These are phyloP conservation scores for Backusella macrospora DNA, from an alignment of 192 early-diverging fungal genomes.

Conservation along the genomic window DNA sequence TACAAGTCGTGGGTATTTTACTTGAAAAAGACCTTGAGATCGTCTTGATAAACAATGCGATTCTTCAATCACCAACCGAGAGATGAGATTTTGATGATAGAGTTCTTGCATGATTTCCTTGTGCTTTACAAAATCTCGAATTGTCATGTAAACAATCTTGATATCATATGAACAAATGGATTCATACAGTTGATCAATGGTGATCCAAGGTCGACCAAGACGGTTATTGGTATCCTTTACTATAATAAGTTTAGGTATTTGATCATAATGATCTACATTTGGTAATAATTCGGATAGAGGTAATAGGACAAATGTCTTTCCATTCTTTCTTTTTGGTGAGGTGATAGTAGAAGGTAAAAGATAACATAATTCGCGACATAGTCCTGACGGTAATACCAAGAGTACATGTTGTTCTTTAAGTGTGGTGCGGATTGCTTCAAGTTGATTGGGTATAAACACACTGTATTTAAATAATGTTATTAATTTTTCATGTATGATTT, in stretches of 20 bases:
- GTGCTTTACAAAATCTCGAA: neutral
- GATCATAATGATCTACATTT: neutral
- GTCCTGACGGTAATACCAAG: neutral
- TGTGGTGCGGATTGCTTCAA: neutral
- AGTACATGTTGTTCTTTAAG: neutral
- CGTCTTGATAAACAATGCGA: neutral
- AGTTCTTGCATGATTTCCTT: neutral
- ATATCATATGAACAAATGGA: neutral
- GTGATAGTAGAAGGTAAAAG: neutral
- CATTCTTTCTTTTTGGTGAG: neutral
- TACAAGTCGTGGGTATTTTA: neutral
- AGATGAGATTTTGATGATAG: neutral
- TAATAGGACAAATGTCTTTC: neutral
- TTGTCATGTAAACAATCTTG: neutral
- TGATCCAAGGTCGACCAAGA: neutral
- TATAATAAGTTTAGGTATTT: neutral
- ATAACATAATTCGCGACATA: neutral
- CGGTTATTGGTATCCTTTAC: neutral
- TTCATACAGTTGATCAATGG: neutral
- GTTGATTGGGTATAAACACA: neutral
- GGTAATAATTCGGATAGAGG: neutral
- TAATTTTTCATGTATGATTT: neutral
- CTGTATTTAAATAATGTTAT: neutral
- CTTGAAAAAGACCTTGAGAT: neutral
- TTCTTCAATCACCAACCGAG: conserved; percentile 3